Evolutionary conservation across 371 early-diverging fungal genomes (phyloP), one percentile per base, ranked within the genome.

Genomic region (Mucor mucedo): DNA sequence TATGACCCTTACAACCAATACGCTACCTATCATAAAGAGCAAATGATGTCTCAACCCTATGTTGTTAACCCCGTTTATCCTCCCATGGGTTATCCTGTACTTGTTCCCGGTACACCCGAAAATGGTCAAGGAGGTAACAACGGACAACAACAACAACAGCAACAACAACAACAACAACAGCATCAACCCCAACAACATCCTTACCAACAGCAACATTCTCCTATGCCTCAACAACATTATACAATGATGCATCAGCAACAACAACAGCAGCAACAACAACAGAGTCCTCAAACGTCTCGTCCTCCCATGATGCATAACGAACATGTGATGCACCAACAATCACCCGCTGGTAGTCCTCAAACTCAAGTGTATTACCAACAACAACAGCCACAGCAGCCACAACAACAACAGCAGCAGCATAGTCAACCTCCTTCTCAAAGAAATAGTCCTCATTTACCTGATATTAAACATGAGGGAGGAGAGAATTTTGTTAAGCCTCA

Each of bases 51-150:
- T 53, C 71, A 75, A 32, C 74, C 73, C 14, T 78, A 76, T 55
- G 75, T 76, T 57, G 75, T 78, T 9, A 78, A 78, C 49, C 70
- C 76, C 48, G 70, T 77, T 29, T 77, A 77, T 55, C 72, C 75
- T 53, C 63, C 70, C 8, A 78, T 78, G 74, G 71, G 70, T 4
- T 79, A 79, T 54, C 77, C 75, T 58, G 75, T 77, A 27, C 48
- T 70, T 53, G 68, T 75, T n/a, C 61, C 77, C 30, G 68, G 63
- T 9, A 68, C 72, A 29, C 64, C 55, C 13, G 71, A 62, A 21
- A 69, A 67, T 49, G 41, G 39, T 33, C 49, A 60, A 58, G 21
- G 21, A 21, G 21, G 21, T 21, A 21, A 21, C 21, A 21, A 35
- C 28, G 30, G 30, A 2, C 61, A 57, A 16, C 58, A 59, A 38